Evolutionary conservation across 495 filamentous ascomycete genomes (phyloP).

Genomic region (Annulohypoxylon moriforme): DNA sequence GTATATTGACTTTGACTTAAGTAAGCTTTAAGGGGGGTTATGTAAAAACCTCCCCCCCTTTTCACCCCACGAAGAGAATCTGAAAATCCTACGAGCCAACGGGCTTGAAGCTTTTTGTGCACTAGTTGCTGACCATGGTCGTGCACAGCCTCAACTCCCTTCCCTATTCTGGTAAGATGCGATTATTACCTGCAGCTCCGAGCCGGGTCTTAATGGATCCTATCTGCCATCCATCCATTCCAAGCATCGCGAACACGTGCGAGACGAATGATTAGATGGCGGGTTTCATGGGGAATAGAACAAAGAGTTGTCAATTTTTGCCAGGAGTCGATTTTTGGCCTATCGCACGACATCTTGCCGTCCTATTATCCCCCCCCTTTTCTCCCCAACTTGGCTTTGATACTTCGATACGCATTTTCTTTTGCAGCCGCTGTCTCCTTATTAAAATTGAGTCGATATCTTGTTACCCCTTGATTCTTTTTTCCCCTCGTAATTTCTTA

Average conservation of each 20-base stretch:
- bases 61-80: constrained; percentile 9
- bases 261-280: constrained; percentile 22
- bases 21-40: not conserved
- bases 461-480: not conserved
- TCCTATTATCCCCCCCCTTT: constrained; percentile 37
- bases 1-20: not conserved
- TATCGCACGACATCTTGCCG: constrained; percentile 32
- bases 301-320: constrained; percentile 23
- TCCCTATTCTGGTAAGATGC: constrained; percentile 37
- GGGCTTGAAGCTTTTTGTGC: constrained; percentile 19
- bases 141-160: constrained; percentile 41
- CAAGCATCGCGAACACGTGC: constrained; percentile 39
- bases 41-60: constrained; percentile 8
- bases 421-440: constrained; percentile 37
- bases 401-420: constrained; percentile 16
- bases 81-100: constrained; percentile 29
- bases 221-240: constrained; percentile 40
- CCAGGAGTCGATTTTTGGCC: constrained; percentile 20
- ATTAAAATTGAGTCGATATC: constrained; percentile 22
- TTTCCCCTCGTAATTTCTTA: constrained; percentile 23
- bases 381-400: constrained; percentile 17
- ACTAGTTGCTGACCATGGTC: constrained; percentile 36
- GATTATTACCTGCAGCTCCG: constrained; percentile 44
- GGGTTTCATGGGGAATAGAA: not conserved
- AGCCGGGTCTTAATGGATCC: constrained; percentile 30